Evolutionary conservation across 306 rosid species (phyloP), one percentile per base, ranked within the genome.

Genomic region (Hylodesmum podocarpum): DNA sequence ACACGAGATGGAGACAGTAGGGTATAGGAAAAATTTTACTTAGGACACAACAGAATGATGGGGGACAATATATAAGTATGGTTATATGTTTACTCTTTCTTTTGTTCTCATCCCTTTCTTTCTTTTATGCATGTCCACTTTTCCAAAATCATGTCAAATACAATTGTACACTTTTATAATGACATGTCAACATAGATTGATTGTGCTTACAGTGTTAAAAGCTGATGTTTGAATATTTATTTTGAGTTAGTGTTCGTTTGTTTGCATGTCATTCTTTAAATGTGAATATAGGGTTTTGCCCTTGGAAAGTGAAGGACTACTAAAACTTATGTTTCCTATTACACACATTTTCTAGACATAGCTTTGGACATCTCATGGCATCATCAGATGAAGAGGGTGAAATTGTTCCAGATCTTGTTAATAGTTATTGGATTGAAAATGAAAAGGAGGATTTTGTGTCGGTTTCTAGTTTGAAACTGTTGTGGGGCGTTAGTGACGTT

Each of bases 361-460:
- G 14, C n/a, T 68, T 50, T 80, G 69, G 46, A 49, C 47, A 67
- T n/a, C 57, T 77, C 68, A 91, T 91, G 96, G 90, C 86, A 41
- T 85, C 83, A 12, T 85, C 89, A 0, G 96, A 89, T 54, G 90
- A 89, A 47, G 96, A 87, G 81, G 88, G 87, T 28, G 93, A 84
- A 78, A 81, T 83, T 59, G 61, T 66, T 37, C 79, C 84, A 28
- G 70, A 40, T 18, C 62, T 28, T 61, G 81, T 77, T 36, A 22
- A 81, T 57, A 28, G 69, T 51, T 89, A 86, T 71, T 80, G 77
- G 83, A 72, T 86, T 70, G 41, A 70, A 11, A 62, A 84, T 78
- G 87, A 85, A 13, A 75, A 70, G 64, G 76, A 16, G 3, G 81
- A 84, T 50, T 80, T 65, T 14, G 82, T 85, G 21, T 84, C 93